Evolutionary conservation across 345 rosid species (phyloP).

Genomic region (Eucalyptus grandis): DNA sequence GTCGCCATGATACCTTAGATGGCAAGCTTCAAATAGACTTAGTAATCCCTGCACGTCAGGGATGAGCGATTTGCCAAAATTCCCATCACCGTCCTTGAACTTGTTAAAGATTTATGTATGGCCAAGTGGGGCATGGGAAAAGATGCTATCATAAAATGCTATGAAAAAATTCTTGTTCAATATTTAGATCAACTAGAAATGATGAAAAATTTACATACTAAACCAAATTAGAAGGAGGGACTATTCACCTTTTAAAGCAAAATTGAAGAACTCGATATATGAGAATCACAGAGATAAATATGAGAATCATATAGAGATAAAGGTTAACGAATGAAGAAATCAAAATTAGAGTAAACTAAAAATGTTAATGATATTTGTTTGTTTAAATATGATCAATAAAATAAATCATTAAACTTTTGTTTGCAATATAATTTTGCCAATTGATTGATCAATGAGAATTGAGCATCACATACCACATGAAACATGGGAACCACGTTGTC

Average conservation of each 20-base stretch:
- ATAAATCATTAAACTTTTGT: background rate
- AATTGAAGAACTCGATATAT: background rate
- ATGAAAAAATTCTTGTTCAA: too few relatives aligned
- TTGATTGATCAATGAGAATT: background rate
- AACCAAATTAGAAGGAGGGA: background rate
- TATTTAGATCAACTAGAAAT: too few relatives aligned
- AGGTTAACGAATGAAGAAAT: background rate
- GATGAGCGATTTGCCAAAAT: too few relatives aligned
- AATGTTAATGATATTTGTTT: background rate
- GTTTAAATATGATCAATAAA: background rate
- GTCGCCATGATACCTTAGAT: conserved; percentile 2
- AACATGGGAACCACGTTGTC: conserved; percentile 3
- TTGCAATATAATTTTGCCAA: background rate
- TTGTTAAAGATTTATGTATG: conserved; percentile 1
- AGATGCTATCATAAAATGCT: background rate
- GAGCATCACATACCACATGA: background rate
- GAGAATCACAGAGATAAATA: too few relatives aligned
- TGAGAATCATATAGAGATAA: background rate
- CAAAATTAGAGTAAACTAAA: background rate
- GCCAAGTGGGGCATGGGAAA: background rate
- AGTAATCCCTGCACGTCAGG: too few relatives aligned
- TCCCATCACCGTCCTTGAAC: too few relatives aligned
- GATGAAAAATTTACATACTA: background rate
- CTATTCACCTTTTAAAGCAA: background rate
- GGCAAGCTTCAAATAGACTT: background rate